phyloP scores from a whole-genome alignment of 352 stramenopile genomes.

The Globisporangium megalacanthum region DNA sequence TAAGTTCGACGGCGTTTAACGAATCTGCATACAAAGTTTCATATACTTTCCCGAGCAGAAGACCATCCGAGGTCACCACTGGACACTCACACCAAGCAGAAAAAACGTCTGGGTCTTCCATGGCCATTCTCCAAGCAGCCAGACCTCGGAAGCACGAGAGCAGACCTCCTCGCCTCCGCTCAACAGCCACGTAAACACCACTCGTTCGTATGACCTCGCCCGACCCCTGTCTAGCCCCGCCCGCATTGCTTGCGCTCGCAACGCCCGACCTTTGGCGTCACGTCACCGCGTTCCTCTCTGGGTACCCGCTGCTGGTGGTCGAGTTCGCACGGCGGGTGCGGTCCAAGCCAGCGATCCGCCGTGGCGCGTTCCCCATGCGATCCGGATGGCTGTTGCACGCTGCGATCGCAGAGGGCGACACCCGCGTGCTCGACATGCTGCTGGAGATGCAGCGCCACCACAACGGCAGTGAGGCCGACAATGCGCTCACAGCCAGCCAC shows the following conservation, averaged over 20 bases:
- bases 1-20: no score
- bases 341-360: neutral
- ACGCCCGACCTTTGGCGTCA: neutral
- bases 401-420: constrained; percentile 8
- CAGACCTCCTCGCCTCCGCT: no score
- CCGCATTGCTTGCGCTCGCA: neutral
- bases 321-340: constrained; percentile 1
- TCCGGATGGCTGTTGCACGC: constrained; percentile 9
- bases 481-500: constrained; percentile 2
- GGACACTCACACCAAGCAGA: no score
- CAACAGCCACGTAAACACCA: no score
- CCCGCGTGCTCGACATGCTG: constrained; percentile 2
- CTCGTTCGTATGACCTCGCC: no score
- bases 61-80: no score
- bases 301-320: neutral
- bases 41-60: no score
- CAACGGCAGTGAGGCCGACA: neutral
- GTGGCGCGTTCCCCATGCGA: constrained; percentile 7
- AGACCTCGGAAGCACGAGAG: no score
- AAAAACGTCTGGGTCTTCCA: no score
- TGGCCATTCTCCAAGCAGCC: no score
- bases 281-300: neutral
- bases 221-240: neutral
- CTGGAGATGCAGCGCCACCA: constrained; percentile 6
- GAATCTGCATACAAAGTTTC: no score